phyloP scores from a whole-genome alignment of 2,329 filamentous ascomycete species.

The Aspergillus sclerotialis region DNA sequence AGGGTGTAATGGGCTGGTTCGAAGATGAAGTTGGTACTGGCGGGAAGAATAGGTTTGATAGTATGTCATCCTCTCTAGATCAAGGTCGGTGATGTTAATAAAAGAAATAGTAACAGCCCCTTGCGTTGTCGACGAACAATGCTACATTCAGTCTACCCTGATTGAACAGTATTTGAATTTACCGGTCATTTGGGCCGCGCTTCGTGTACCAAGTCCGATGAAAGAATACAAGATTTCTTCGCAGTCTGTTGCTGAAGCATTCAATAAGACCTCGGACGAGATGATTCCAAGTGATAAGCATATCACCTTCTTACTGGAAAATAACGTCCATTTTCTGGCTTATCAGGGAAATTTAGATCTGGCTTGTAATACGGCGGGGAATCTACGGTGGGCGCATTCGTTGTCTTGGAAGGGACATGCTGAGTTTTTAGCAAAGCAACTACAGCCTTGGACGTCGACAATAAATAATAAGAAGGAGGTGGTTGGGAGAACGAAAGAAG shows the following conservation, averaged over 20 bases:
- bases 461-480: too few species aligned
- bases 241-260: too few species aligned
- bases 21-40: constrained; percentile 13
- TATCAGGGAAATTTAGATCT: constrained; percentile 20
- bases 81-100: too few species aligned
- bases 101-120: constrained; percentile 13
- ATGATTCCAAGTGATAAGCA: constrained; percentile 9
- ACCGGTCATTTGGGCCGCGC: too few species aligned
- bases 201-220: too few species aligned
- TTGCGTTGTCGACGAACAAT: constrained; percentile 7
- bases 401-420: constrained; percentile 17
- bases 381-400: constrained; percentile 15
- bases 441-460: constrained; percentile 13
- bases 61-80: constrained; percentile 10
- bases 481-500: too few species aligned
- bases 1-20: constrained; percentile 9
- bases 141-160: too few species aligned
- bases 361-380: constrained; percentile 21
- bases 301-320: constrained; percentile 9
- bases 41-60: constrained; percentile 18
- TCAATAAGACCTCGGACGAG: constrained; percentile 3
- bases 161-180: too few species aligned
- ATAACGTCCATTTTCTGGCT: constrained; percentile 12
- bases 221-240: too few species aligned
- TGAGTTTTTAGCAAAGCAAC: constrained; percentile 11